Percentiles rank a stretch among this genome's conserved stretches.
These are phyloP conservation scores for Lachnellula hyalina DNA, from an alignment of 2,329 filamentous ascomycete genomes.

Conservation along the genomic window DNA sequence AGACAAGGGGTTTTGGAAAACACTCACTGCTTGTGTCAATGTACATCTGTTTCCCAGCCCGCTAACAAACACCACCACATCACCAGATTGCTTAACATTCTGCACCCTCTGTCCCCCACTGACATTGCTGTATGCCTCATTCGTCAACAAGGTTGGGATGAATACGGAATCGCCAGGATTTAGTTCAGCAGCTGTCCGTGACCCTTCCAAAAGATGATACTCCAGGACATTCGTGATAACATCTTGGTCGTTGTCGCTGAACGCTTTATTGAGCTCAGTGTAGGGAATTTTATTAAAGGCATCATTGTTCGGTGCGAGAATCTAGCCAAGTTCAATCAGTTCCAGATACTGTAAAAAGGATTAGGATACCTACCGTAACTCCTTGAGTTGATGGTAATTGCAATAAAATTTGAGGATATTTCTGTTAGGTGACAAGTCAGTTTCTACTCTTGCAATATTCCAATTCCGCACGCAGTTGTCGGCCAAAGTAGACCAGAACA, in stretches of 20 bases:
- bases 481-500: neutral
- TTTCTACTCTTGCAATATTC: neutral
- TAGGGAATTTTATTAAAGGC: conserved; percentile 35
- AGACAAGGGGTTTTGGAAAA: neutral
- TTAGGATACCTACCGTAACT: conserved; percentile 36
- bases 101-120: conserved; percentile 44
- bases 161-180: conserved; percentile 36
- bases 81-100: conserved; percentile 38
- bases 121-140: conserved; percentile 42
- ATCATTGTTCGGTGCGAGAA: conserved; percentile 34
- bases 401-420: conserved; percentile 42
- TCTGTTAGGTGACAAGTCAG: conserved; percentile 28
- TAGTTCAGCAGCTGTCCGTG: conserved; percentile 23
- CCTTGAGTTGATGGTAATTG: conserved; percentile 40
- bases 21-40: conserved; percentile 31
- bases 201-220: conserved; percentile 33
- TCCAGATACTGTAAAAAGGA: neutral
- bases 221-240: conserved; percentile 33
- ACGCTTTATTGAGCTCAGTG: conserved; percentile 25
- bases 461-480: neutral
- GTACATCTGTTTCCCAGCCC: conserved; percentile 40
- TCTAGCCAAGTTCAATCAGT: conserved; percentile 26
- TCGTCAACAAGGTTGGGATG: conserved; percentile 40
- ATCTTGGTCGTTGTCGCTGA: conserved; percentile 33
- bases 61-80: conserved; percentile 37